These are phyloP conservation scores for Tolypocladium ovalisporum DNA, from an alignment of 2,329 filamentous ascomycete species.

Conservation along the genomic window DNA sequence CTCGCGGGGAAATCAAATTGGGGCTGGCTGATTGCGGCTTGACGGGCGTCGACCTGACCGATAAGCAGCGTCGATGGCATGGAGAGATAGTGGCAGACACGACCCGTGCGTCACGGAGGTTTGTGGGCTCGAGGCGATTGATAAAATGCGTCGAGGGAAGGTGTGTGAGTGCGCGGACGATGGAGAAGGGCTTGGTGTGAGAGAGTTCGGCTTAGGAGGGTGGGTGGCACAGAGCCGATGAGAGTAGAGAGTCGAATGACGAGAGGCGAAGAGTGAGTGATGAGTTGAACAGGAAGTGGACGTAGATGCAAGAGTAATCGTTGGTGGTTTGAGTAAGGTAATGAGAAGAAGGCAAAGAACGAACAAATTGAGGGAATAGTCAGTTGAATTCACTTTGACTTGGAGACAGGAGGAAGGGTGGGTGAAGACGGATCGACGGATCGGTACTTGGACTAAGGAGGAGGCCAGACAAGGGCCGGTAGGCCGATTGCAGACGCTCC, in stretches of 20 bases:
- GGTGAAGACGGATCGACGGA: slow-evolving; percentile 4
- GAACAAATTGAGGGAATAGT: not conserved
- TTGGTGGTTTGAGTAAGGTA: no score
- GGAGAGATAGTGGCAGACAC: not conserved
- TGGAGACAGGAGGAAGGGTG: not conserved
- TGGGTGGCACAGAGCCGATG: no score
- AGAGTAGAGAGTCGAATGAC: no score
- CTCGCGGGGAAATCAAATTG: not conserved
- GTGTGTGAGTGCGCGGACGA: not conserved
- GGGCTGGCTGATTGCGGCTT: not conserved
- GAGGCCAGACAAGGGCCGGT: no score
- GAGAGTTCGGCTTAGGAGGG: no score
- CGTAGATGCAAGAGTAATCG: no score
- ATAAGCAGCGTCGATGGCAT: not conserved
- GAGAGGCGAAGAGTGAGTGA: no score
- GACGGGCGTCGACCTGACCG: not conserved
- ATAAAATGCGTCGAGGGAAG: not conserved
- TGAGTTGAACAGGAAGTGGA: no score
- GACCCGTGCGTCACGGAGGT: not conserved
- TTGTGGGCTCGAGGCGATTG: not conserved
- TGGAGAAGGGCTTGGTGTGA: no score
- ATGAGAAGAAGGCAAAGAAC: not conserved
- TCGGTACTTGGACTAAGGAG: slow-evolving; percentile 1
- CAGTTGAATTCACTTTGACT: not conserved
- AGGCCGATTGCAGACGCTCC: slow-evolving; percentile 4